Evolutionary conservation across 2,329 filamentous ascomycete species (phyloP).

Genomic region (Uncinocarpus reesii): DNA sequence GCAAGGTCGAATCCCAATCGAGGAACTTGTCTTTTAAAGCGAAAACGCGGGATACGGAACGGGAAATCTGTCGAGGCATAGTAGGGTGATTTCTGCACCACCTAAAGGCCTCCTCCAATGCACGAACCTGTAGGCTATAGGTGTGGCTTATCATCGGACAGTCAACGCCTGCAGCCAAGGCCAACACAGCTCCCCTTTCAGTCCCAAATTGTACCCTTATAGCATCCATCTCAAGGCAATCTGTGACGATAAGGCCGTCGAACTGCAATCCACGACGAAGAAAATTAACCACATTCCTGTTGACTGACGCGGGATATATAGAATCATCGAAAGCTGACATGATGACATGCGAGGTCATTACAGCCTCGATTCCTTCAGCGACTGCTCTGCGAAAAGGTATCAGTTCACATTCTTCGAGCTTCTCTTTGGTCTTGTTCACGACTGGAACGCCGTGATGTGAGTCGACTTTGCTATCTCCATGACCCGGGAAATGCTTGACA

Average conservation of each 20-base stretch:
- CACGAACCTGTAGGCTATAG: slow-evolving; percentile 32
- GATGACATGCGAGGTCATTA: slow-evolving; percentile 40
- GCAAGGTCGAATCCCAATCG: slow-evolving; percentile 25
- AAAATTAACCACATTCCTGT: slow-evolving; percentile 29
- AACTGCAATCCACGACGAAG: slow-evolving; percentile 36
- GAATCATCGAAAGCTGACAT: slow-evolving; percentile 28
- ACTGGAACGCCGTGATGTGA: slow-evolving; percentile 37
- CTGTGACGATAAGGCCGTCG: slow-evolving; percentile 37
- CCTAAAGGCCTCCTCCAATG: slow-evolving; percentile 32
- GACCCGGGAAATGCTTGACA: slow-evolving; percentile 40
- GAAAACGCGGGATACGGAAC: slow-evolving; percentile 29
- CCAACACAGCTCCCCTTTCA: slow-evolving; percentile 33
- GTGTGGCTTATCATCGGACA: slow-evolving; percentile 41
- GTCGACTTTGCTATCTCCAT: slow-evolving; percentile 38
- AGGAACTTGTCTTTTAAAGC: slow-evolving; percentile 31
- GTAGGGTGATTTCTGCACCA: slow-evolving; percentile 31
- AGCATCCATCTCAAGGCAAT: slow-evolving; percentile 40
- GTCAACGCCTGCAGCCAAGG: slow-evolving; percentile 37
- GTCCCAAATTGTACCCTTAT: slow-evolving; percentile 35
- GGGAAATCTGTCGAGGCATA: slow-evolving; percentile 24
- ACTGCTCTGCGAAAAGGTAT: slow-evolving; percentile 37
- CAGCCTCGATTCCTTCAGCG: slow-evolving; percentile 33
- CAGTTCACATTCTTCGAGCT: slow-evolving; percentile 35
- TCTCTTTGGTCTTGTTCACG: slow-evolving; percentile 29
- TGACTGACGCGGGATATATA: slow-evolving; percentile 34